Conservation (phyloP, 495 filamentous ascomycete species). For the Cercophora scortea region DNA sequence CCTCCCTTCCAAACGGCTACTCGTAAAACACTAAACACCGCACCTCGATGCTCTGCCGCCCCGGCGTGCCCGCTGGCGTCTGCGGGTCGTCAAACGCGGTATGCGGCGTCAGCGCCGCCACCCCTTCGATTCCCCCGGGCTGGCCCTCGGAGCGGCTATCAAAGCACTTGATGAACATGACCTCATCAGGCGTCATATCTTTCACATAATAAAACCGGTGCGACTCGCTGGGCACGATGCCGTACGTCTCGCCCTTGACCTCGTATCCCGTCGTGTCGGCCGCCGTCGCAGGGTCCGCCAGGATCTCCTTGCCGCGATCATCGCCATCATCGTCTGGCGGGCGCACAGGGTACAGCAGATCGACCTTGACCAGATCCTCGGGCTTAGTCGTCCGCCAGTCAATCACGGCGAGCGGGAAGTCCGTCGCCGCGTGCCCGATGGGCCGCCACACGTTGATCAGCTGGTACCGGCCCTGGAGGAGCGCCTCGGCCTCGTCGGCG, state of each 20-base stretch:
- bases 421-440: slow-evolving; percentile 55
- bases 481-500: slow-evolving; percentile 42
- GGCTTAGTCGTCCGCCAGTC: slow-evolving; percentile 53
- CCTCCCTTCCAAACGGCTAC: neutral
- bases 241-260: slow-evolving; percentile 57
- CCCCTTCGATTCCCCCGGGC: slow-evolving; percentile 30
- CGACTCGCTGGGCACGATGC: slow-evolving; percentile 47
- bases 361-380: slow-evolving; percentile 57
- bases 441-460: slow-evolving; percentile 87
- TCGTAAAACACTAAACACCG: slow-evolving; percentile 70
- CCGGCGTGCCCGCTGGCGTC: slow-evolving; percentile 52
- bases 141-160: slow-evolving; percentile 55
- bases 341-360: slow-evolving; percentile 66
- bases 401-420: slow-evolving; percentile 63
- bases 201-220: slow-evolving; percentile 75
- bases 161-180: slow-evolving; percentile 75
- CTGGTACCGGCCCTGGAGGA: slow-evolving; percentile 57
- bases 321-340: slow-evolving; percentile 29
- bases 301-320: slow-evolving; percentile 30
- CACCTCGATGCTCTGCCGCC: slow-evolving; percentile 81
- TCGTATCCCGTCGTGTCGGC: slow-evolving; percentile 33
- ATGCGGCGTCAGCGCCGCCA: slow-evolving; percentile 68
- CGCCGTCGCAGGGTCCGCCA: slow-evolving; percentile 14
- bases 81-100: slow-evolving; percentile 70
- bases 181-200: slow-evolving; percentile 70